A percentile compares a stretch with the other conserved stretches of the same genome.
phyloP scores from a whole-genome alignment of 345 rosid species.

The Eucalyptus tenuipes region DNA sequence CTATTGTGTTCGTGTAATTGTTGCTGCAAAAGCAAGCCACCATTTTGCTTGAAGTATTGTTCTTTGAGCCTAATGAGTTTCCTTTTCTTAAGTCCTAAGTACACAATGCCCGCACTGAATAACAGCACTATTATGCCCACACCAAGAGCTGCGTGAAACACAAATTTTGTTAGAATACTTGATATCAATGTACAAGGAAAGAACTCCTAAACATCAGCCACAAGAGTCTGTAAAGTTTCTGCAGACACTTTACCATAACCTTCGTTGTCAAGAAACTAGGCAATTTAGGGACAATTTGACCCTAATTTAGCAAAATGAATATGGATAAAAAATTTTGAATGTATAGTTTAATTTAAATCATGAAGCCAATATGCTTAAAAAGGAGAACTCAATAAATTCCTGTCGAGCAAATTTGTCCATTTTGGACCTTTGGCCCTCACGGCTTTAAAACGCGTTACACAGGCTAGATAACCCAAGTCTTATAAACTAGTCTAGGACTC shows the following conservation, averaged over 20 bases:
- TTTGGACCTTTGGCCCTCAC: too few species aligned
- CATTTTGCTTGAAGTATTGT: slow-evolving; percentile 11
- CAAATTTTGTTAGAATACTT: neutral
- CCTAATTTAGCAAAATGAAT: neutral
- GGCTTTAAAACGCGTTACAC: too few species aligned
- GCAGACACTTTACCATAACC: too few species aligned
- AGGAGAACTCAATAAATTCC: neutral
- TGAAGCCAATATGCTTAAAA: neutral
- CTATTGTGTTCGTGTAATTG: neutral
- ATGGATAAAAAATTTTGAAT: neutral
- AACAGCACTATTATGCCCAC: neutral
- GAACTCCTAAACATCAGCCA: too few species aligned
- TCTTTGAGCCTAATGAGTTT: neutral
- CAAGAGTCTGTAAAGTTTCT: too few species aligned
- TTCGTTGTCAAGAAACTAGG: too few species aligned
- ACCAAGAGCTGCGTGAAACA: neutral
- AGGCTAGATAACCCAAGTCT: too few species aligned
- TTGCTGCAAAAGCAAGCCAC: slow-evolving; percentile 27
- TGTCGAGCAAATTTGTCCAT: neutral
- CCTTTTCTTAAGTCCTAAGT: neutral
- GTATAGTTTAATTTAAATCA: neutral
- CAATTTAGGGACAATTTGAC: too few species aligned
- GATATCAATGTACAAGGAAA: neutral
- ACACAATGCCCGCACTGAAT: neutral
- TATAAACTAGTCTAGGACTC: too few species aligned